Conservation (phyloP, 345 rosid species). For the Odontarrhena argentea region DNA sequence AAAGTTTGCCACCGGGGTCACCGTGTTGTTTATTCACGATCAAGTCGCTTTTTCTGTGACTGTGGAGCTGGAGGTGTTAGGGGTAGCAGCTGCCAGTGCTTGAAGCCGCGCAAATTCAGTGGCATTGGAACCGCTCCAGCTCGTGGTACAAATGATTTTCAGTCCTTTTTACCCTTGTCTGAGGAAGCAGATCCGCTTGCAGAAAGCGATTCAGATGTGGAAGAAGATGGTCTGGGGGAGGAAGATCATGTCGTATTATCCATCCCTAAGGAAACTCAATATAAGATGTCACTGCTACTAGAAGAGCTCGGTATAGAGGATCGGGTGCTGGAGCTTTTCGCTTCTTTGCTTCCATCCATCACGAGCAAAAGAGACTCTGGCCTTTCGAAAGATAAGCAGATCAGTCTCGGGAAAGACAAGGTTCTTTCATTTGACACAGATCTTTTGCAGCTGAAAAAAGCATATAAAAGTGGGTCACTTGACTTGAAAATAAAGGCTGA, state of each 20-base stretch:
- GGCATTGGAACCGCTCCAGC: conserved; percentile 60
- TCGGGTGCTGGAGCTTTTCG: conserved; percentile 70
- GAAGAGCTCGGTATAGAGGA: conserved; percentile 84
- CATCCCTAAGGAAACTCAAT: conserved; percentile 72
- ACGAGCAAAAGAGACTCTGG: conserved; percentile 72
- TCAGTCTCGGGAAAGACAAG: conserved; percentile 73
- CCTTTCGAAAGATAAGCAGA: conserved; percentile 67
- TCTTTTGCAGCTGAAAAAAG: conserved; percentile 90
- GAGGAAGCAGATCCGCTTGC: conserved; percentile 84
- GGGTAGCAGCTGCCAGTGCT: conserved; percentile 94
- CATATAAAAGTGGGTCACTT: conserved; percentile 95
- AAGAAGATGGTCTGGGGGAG: conserved; percentile 65
- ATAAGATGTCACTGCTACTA: conserved; percentile 61
- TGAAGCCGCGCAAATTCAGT: conserved; percentile 90
- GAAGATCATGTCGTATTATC: conserved; percentile 61
- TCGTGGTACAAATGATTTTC: conserved; percentile 62
- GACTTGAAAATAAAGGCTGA: conserved; percentile 98
- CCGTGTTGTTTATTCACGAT: conserved; percentile 97
- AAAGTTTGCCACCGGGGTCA: conserved; percentile 99
- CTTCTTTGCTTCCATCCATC: conserved; percentile 72
- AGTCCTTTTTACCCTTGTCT: conserved; percentile 69
- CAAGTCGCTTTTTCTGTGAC: conserved; percentile 96
- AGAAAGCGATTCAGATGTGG: conserved; percentile 91
- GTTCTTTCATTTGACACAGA: conserved; percentile 77
- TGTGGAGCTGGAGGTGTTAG: conserved; percentile 99